Conservation (phyloP, 345 rosid species). For the Rhizophora apiculata region DNA sequence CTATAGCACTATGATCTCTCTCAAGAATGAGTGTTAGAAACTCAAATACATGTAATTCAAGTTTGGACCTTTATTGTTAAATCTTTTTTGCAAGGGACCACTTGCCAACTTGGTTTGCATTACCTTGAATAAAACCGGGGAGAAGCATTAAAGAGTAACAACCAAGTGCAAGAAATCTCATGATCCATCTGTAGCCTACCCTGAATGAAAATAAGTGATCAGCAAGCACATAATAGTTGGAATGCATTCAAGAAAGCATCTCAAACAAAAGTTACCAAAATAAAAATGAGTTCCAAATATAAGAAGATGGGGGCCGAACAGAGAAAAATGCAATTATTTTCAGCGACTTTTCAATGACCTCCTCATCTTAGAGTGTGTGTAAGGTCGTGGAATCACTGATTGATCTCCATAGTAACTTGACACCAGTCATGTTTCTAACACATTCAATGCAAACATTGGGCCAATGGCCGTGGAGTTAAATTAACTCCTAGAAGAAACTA, state of each 20-base stretch:
- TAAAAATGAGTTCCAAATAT: constrained; percentile 4
- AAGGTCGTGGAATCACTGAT: background rate
- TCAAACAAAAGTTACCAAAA: background rate
- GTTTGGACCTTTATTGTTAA: too few relatives aligned
- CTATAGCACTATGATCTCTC: background rate
- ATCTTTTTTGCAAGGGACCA: too few relatives aligned
- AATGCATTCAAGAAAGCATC: too few relatives aligned
- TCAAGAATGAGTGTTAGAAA: too few relatives aligned
- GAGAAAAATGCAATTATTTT: too few relatives aligned
- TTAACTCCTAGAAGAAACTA: background rate
- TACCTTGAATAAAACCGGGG: constrained; percentile 97
- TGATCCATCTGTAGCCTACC: constrained; percentile 96
- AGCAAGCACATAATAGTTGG: constrained; percentile 27
- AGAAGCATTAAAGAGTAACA: constrained; percentile 73
- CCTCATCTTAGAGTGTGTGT: background rate
- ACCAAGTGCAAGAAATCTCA: constrained; percentile 88
- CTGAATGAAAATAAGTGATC: constrained; percentile 57
- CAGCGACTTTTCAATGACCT: background rate
- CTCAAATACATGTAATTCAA: too few relatives aligned
- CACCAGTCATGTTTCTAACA: background rate
- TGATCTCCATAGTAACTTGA: background rate
- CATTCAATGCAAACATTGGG: background rate
- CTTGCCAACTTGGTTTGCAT: background rate
- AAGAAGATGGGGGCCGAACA: background rate
- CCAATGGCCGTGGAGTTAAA: background rate